A percentile compares a stretch with the other conserved stretches of the same genome.
Evolutionary conservation across 495 filamentous ascomycete genomes (phyloP).

Genomic region (Jackrogersella multiformis): DNA sequence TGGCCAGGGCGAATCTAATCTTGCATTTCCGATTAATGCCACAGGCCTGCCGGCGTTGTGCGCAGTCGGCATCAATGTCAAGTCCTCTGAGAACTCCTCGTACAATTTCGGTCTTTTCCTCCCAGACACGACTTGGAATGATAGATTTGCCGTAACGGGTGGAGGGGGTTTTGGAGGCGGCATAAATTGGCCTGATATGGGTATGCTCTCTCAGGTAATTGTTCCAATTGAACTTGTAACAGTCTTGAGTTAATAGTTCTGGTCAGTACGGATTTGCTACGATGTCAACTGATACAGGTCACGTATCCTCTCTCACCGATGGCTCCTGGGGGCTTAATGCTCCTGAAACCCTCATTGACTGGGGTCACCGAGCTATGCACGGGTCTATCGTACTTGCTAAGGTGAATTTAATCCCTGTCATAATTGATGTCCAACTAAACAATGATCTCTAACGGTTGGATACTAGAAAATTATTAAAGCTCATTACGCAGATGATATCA

Average conservation of each 20-base stretch:
- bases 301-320: constrained; percentile 52
- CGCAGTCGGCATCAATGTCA: constrained; percentile 57
- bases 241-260: not conserved
- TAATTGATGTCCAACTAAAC: not conserved
- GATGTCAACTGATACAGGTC: constrained; percentile 65
- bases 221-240: too few species aligned
- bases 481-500: constrained; percentile 56
- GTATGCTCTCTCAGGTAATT: constrained; percentile 32
- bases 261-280: constrained; percentile 60
- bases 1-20: constrained; percentile 45
- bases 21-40: constrained; percentile 52
- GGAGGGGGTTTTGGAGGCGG: constrained; percentile 67
- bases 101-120: constrained; percentile 63
- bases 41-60: constrained; percentile 57
- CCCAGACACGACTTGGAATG: constrained; percentile 55
- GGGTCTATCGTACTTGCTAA: constrained; percentile 58
- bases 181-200: constrained; percentile 49
- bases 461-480: constrained; percentile 44
- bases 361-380: constrained; percentile 63
- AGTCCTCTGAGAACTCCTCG: constrained; percentile 52
- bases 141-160: constrained; percentile 64
- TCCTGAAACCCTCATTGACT: constrained; percentile 53
- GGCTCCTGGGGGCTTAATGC: constrained; percentile 59
- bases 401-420: constrained; percentile 10
- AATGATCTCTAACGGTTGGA: not conserved